Evolutionary conservation across 352 stramenopile species (phyloP).

Genomic region (Peronospora tabacina): DNA sequence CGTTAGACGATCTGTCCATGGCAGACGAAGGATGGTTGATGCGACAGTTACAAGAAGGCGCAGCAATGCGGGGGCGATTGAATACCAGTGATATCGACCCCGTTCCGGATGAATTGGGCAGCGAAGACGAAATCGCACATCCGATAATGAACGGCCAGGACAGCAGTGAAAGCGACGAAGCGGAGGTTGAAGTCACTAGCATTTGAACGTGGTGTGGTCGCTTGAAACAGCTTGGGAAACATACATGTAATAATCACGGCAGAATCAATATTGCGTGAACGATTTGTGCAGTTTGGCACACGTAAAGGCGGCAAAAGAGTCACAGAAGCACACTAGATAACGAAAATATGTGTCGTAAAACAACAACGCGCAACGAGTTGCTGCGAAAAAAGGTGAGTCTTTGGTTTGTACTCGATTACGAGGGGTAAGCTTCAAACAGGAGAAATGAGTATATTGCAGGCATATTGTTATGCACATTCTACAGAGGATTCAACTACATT

Average conservation of each 20-base stretch:
- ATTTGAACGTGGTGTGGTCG: conserved; percentile 23
- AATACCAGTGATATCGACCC: conserved; percentile 54
- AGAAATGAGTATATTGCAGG: not conserved
- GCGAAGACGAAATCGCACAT: conserved; percentile 47
- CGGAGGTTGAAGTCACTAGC: conserved; percentile 37
- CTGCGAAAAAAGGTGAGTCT: not conserved
- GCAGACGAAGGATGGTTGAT: conserved; percentile 79
- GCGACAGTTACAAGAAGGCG: conserved; percentile 67
- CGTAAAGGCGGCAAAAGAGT: conserved; percentile 21
- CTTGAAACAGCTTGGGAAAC: conserved; percentile 8
- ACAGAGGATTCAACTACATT: conserved; percentile 17
- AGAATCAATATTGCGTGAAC: conserved; percentile 24
- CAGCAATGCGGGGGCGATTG: conserved; percentile 60
- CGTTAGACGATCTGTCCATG: conserved; percentile 74
- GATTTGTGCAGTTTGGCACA: conserved; percentile 18
- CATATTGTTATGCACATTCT: conserved; percentile 25
- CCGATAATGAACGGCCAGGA: conserved; percentile 40
- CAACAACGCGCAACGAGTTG: not conserved
- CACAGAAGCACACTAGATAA: conserved; percentile 26
- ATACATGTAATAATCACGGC: conserved; percentile 13
- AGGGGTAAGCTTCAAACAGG: not conserved
- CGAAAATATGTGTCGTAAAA: conserved; percentile 10
- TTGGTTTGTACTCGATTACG: not conserved
- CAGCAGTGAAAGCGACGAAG: conserved; percentile 68
- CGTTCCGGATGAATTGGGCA: conserved; percentile 40